These are phyloP conservation scores for Mytilinidion resinicola DNA, from an alignment of 495 filamentous ascomycete genomes.

Conservation along the genomic window DNA sequence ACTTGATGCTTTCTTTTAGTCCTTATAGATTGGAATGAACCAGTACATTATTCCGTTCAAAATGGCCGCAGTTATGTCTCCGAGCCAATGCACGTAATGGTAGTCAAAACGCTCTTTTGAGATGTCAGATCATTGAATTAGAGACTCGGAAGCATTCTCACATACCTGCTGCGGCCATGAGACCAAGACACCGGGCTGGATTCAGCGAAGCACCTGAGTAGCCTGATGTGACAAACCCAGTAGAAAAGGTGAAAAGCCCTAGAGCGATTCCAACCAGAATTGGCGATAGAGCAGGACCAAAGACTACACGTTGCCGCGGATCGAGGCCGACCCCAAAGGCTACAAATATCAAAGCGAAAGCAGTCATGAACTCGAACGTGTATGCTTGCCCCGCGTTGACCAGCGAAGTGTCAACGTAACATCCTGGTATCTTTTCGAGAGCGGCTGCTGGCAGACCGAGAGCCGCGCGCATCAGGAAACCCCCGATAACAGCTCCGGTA, in stretches of 20 bases:
- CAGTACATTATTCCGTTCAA: constrained; percentile 21
- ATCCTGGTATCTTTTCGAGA: constrained; percentile 13
- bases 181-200: constrained; percentile 22
- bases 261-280: constrained; percentile 48
- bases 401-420: constrained; percentile 18
- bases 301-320: constrained; percentile 47
- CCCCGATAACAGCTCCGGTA: constrained; percentile 13
- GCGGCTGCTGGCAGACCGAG: not conserved
- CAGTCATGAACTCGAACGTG: constrained; percentile 18
- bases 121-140: not conserved
- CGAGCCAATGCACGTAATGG: constrained; percentile 26
- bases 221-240: constrained; percentile 41
- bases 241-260: constrained; percentile 43
- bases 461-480: constrained; percentile 15
- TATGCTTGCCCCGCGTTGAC: constrained; percentile 19
- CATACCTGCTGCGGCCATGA: constrained; percentile 21
- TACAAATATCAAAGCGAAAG: constrained; percentile 29
- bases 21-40: constrained; percentile 23
- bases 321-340: constrained; percentile 52
- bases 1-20: not conserved
- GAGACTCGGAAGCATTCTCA: not conserved
- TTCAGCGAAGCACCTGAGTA: constrained; percentile 40
- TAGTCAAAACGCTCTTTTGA: constrained; percentile 8
- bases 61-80: constrained; percentile 16
- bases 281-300: constrained; percentile 46